Conservation (phyloP, 1,284 basidiomycete species). For the Bjerkandera adusta region DNA sequence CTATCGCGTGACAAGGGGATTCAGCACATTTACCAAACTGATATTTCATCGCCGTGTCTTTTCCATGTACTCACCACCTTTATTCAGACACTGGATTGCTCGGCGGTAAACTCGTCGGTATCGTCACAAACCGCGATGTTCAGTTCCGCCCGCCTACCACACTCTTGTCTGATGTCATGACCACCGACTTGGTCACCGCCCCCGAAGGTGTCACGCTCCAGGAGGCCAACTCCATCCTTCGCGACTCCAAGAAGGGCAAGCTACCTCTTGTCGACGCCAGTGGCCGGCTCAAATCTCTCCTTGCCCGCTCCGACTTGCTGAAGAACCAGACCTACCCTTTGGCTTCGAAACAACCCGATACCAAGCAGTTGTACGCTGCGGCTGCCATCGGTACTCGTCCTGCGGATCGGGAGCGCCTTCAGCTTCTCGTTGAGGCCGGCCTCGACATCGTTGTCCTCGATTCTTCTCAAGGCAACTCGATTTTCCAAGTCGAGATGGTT, state of each 20-base stretch:
- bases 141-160: constrained; percentile 83
- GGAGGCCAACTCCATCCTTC: constrained; percentile 93
- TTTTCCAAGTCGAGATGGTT: constrained; percentile 95
- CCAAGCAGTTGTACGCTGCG: constrained; percentile 96
- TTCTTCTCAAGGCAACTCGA: constrained; percentile 95
- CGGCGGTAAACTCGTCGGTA: constrained; percentile 92
- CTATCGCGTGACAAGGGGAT: constrained; percentile 70
- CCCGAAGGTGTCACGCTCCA: constrained; percentile 84
- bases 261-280: constrained; percentile 83
- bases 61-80: constrained; percentile 20
- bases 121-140: constrained; percentile 95
- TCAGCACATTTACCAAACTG: constrained; percentile 29
- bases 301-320: constrained; percentile 94
- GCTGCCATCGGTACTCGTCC: constrained; percentile 96
- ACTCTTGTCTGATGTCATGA: constrained; percentile 90
- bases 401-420: constrained; percentile 84
- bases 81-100: constrained; percentile 78
- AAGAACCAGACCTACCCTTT: constrained; percentile 98
- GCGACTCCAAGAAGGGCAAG: constrained; percentile 98
- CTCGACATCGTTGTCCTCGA: constrained; percentile 96
- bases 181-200: constrained; percentile 80
- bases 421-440: constrained; percentile 88
- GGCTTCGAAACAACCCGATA: constrained; percentile 88
- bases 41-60: constrained; percentile 15
- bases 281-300: constrained; percentile 81